A percentile compares a stretch with the other conserved stretches of the same genome.
Evolutionary conservation across 176 grass and related monocot genomes (phyloP).

Genomic region (Aegilops sharonensis): DNA sequence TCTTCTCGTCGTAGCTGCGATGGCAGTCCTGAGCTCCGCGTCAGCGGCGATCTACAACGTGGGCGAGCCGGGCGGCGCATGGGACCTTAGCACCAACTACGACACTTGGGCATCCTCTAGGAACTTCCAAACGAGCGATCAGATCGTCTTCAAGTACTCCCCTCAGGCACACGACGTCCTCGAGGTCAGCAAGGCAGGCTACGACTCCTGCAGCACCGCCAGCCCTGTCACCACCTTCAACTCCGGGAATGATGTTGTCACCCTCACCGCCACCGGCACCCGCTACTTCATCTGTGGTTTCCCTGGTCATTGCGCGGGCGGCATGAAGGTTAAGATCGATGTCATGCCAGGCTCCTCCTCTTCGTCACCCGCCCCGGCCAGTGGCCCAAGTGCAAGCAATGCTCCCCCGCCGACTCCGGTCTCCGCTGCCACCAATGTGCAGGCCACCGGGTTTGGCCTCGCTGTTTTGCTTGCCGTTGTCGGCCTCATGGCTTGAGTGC

Average conservation of each 20-base stretch:
- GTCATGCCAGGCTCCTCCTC: constrained; percentile 17
- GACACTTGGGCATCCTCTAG: constrained; percentile 33
- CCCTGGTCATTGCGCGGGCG: constrained; percentile 30
- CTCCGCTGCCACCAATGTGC: neutral
- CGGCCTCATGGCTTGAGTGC: no score
- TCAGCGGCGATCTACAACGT: constrained; percentile 46
- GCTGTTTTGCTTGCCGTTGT: neutral
- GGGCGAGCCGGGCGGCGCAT: constrained; percentile 35
- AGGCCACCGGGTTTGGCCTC: neutral
- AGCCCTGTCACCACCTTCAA: constrained; percentile 25
- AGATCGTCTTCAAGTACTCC: constrained; percentile 48
- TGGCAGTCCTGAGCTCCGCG: constrained; percentile 28
- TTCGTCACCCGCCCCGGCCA: neutral
- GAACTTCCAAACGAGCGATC: constrained; percentile 41
- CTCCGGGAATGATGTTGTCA: constrained; percentile 26
- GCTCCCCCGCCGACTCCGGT: neutral
- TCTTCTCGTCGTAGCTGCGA: neutral
- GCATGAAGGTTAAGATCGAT: constrained; percentile 57
- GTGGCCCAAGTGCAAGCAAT: neutral
- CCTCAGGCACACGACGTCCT: constrained; percentile 29
- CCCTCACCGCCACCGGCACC: constrained; percentile 18
- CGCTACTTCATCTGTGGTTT: constrained; percentile 72
- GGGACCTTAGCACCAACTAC: constrained; percentile 49
- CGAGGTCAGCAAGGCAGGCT: constrained; percentile 46
- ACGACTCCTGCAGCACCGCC: constrained; percentile 34